These are phyloP conservation scores for Vitis hybrid DNA, from an alignment of 177 flowering plant species.

Conservation along the genomic window DNA sequence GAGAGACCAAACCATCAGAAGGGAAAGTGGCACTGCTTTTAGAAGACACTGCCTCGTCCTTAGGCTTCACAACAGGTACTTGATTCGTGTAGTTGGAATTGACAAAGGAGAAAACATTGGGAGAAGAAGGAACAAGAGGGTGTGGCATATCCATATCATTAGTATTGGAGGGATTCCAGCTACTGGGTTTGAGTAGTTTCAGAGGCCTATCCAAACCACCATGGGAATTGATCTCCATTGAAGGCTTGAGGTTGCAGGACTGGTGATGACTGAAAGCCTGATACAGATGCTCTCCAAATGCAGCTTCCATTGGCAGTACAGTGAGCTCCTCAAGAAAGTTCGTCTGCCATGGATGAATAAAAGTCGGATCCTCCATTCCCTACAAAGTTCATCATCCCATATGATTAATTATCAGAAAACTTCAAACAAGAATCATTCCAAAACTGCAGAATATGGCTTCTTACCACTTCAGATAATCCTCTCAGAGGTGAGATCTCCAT, in stretches of 20 bases:
- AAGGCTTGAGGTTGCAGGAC: constrained; percentile 19
- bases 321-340: constrained; percentile 41
- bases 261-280: constrained; percentile 31
- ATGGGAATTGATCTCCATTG: constrained; percentile 21
- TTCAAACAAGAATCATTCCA: not conserved
- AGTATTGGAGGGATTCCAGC: constrained; percentile 36
- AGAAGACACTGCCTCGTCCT: constrained; percentile 37
- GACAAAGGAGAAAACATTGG: constrained; percentile 29
- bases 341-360: constrained; percentile 42
- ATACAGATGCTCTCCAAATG: constrained; percentile 42
- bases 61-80: constrained; percentile 37
- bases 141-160: not conserved
- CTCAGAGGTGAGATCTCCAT: constrained; percentile 50
- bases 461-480: constrained; percentile 54
- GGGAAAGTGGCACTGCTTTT: constrained; percentile 16
- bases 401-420: not conserved
- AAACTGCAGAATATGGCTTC: not conserved
- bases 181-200: constrained; percentile 42
- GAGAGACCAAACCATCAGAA: constrained; percentile 32
- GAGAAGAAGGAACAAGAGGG: constrained; percentile 27
- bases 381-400: constrained; percentile 12
- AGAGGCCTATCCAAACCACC: constrained; percentile 30
- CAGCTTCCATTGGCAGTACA: constrained; percentile 39
- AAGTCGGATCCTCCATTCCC: constrained; percentile 54
- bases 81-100: constrained; percentile 27